These are phyloP conservation scores for Ambrosia artemisiifolia DNA, from an alignment of 129 eudicot species.

Conservation along the genomic window DNA sequence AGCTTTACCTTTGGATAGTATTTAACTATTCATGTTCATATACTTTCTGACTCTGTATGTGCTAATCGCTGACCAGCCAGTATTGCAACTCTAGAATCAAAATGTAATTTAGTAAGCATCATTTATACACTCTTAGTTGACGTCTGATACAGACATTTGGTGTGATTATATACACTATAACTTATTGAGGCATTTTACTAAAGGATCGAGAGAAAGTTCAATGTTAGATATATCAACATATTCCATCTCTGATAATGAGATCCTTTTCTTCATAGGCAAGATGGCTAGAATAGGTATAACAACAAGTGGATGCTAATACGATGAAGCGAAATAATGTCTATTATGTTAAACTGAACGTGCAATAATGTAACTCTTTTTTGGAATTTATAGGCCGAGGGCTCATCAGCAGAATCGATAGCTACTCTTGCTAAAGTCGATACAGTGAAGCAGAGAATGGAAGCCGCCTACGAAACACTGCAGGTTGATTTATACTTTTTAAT, in stretches of 20 bases:
- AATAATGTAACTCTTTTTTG: not conserved
- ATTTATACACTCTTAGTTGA: not conserved
- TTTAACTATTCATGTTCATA: not conserved
- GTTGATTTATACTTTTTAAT: constrained; percentile 29
- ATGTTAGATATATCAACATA: not conserved
- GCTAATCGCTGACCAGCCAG: not conserved
- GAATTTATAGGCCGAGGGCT: constrained; percentile 83
- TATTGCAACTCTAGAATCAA: constrained; percentile 10
- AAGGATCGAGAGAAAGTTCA: not conserved
- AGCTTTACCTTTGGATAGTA: not conserved
- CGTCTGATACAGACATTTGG: not conserved
- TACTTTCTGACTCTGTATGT: not conserved
- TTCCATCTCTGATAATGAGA: not conserved
- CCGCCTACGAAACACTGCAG: constrained; percentile 95
- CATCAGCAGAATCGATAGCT: constrained; percentile 94
- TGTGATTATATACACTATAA: constrained; percentile 7
- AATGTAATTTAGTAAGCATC: constrained; percentile 1
- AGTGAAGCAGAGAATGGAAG: constrained; percentile 97
- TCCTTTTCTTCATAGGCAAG: constrained; percentile 6
- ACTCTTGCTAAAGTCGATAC: constrained; percentile 93
- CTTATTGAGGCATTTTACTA: constrained; percentile 7
- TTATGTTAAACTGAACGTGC: not conserved
- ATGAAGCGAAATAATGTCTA: not conserved
- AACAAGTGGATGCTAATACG: constrained; percentile 4
- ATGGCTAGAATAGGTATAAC: constrained; percentile 13